A percentile compares a stretch with the other conserved stretches of the same genome.
Evolutionary conservation across 2,329 filamentous ascomycete species (phyloP).

Genomic region (Parastagonospora avenae): DNA sequence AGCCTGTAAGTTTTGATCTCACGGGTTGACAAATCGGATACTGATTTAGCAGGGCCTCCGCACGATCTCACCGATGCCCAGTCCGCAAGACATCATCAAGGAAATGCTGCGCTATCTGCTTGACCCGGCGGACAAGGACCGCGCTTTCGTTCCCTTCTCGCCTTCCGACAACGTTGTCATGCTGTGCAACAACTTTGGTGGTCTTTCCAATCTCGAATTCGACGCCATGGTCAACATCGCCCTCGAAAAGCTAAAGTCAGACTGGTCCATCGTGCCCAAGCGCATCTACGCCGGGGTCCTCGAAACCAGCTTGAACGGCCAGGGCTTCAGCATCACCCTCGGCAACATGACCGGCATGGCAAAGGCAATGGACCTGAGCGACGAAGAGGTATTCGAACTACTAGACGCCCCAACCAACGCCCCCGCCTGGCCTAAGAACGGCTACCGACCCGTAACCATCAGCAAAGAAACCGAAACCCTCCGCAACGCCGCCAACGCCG

Average conservation of each 20-base stretch:
- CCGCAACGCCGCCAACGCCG: constrained; percentile 37
- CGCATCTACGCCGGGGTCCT: constrained; percentile 57
- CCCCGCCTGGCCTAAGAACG: constrained; percentile 58
- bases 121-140: constrained; percentile 54
- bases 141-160: constrained; percentile 56
- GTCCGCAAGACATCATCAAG: constrained; percentile 54
- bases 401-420: constrained; percentile 59
- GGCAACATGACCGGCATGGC: constrained; percentile 58
- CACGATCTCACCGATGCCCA: constrained; percentile 55
- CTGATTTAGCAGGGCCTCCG: constrained; percentile 45
- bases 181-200: constrained; percentile 58
- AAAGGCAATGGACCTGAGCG: constrained; percentile 45
- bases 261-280: constrained; percentile 56
- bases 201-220: constrained; percentile 55
- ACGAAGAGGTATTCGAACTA: constrained; percentile 52
- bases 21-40: not conserved
- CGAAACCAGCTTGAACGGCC: constrained; percentile 61
- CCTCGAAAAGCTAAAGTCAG: constrained; percentile 48
- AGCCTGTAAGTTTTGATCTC: constrained; percentile 47
- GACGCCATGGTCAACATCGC: constrained; percentile 54
- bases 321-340: constrained; percentile 62
- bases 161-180: constrained; percentile 52
- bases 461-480: constrained; percentile 33
- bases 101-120: constrained; percentile 57
- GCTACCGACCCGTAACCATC: constrained; percentile 41